Percentiles rank a stretch among this genome's conserved stretches.
Evolutionary conservation across 306 rosid genomes (phyloP).

Genomic region (Cucurbita pepo): DNA sequence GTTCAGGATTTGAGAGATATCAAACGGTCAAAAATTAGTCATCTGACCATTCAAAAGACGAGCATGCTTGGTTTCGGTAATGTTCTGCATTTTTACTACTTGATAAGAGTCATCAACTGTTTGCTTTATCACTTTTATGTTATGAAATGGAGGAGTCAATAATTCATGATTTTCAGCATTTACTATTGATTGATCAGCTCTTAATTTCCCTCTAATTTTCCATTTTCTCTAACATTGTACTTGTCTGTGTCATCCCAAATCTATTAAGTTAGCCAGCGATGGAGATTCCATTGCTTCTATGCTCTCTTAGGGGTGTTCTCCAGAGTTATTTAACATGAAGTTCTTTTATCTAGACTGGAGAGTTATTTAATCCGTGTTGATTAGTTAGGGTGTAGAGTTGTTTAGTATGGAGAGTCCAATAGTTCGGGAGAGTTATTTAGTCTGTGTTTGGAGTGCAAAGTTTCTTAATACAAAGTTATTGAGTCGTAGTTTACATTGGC

Average conservation of each 20-base stretch:
- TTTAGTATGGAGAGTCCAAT: too few relatives aligned
- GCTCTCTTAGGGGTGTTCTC: background rate
- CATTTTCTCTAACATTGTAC: background rate
- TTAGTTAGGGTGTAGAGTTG: too few relatives aligned
- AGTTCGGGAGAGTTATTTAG: too few relatives aligned
- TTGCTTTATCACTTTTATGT: background rate
- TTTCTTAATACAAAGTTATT: too few relatives aligned
- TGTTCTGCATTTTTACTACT: background rate
- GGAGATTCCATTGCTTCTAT: background rate
- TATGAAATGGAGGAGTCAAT: background rate
- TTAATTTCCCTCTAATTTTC: background rate
- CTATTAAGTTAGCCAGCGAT: background rate
- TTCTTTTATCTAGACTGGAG: too few relatives aligned
- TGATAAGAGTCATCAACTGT: background rate
- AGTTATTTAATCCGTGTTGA: too few relatives aligned
- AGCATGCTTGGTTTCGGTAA: conserved; percentile 96
- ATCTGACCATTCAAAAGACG: conserved; percentile 47
- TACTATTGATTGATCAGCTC: background rate
- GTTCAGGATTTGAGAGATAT: conserved; percentile 39
- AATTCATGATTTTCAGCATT: background rate
- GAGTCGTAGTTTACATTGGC: too few relatives aligned
- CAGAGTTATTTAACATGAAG: too few relatives aligned
- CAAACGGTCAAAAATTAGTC: conserved; percentile 71
- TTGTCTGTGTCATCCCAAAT: background rate
- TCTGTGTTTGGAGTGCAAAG: too few relatives aligned